Evolutionary conservation across 2,329 filamentous ascomycete genomes (phyloP), one percentile per base, ranked within the genome.

Genomic region (Penicillium janthinellum): DNA sequence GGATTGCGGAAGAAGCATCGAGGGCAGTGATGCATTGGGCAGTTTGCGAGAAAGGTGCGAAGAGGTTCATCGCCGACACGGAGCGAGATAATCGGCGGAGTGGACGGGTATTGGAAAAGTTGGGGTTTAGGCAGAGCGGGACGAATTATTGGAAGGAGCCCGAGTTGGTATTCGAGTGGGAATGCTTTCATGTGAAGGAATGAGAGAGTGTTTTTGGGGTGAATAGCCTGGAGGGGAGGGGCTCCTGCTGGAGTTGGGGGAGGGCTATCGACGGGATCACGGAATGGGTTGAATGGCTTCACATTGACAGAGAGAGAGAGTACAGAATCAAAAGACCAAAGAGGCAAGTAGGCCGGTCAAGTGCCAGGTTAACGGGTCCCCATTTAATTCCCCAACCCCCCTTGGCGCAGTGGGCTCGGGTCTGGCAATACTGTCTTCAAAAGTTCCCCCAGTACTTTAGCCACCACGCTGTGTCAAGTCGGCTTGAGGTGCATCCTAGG

Each of bases 111-210:
- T 57, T 72, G 58, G 49, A 63, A 47, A 71, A 68, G 52, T 56
- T 71, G 39, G 68, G 63, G 52, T 73, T 71, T 45, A 57, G 31
- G 6, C 20, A 10, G 1, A 67, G 66, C 56, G 60, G 41, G 1
- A 67, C 65, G 11, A 20, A 67, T 38, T 69, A 67, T 60, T 69
- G 66, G 66, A 68, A 66, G 45, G 61, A 68, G 22, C 66, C 57
- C 0, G 56, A 41, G 22, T 62, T 66, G 10, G 7, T 31, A 37
- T 11, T 66, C 2, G 66, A 69, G 54, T 68, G 63, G 66, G 60
- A 67, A 37, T 37, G 55, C 8, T 7, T 63, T 56, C 42, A 56
- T 10, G 48, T 12, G 15, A 31, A 31, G 10, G 25, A 31, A 28
- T 47, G 25, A 47, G 11, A 31, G 31, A 8, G 7, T 31, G 17